Conservation (phyloP, 257 asterid species). For the Solanum lycopersicoides region DNA sequence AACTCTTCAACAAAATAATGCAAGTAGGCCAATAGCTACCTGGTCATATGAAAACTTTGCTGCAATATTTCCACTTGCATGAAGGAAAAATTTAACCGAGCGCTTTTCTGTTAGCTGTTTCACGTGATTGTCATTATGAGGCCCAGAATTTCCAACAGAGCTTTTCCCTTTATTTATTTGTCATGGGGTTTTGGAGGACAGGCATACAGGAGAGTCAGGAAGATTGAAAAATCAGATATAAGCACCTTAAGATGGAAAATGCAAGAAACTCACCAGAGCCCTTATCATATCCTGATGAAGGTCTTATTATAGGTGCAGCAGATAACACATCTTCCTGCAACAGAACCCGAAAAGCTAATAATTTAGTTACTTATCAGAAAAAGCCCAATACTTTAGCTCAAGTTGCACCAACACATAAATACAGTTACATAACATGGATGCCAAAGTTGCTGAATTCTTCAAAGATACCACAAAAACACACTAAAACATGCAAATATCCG, state of each 20-base stretch:
- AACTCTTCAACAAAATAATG: neutral
- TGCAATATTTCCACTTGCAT: slow-evolving; percentile 70
- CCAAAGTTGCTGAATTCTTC: neutral
- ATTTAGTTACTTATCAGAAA: neutral
- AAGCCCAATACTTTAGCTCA: neutral
- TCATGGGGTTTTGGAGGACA: neutral
- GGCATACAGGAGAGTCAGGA: neutral
- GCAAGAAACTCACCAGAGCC: slow-evolving; percentile 31
- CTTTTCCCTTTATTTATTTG: neutral
- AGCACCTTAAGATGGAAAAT: neutral
- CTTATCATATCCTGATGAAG: slow-evolving; percentile 29
- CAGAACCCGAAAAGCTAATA: slow-evolving; percentile 5
- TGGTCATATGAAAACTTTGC: slow-evolving; percentile 65
- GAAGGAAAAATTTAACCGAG: slow-evolving; percentile 54
- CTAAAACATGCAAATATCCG: neutral
- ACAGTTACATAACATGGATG: neutral
- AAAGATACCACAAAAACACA: neutral
- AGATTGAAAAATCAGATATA: neutral
- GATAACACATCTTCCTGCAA: slow-evolving; percentile 23
- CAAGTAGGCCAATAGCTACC: slow-evolving; percentile 19
- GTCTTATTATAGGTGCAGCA: slow-evolving; percentile 11
- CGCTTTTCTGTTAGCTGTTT: slow-evolving; percentile 37
- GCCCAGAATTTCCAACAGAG: neutral
- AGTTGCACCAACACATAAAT: neutral
- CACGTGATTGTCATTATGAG: slow-evolving; percentile 23